These are phyloP conservation scores for Nannochloropsis gaditana DNA, from an alignment of 108 stramenopile genomes.

Conservation along the genomic window DNA sequence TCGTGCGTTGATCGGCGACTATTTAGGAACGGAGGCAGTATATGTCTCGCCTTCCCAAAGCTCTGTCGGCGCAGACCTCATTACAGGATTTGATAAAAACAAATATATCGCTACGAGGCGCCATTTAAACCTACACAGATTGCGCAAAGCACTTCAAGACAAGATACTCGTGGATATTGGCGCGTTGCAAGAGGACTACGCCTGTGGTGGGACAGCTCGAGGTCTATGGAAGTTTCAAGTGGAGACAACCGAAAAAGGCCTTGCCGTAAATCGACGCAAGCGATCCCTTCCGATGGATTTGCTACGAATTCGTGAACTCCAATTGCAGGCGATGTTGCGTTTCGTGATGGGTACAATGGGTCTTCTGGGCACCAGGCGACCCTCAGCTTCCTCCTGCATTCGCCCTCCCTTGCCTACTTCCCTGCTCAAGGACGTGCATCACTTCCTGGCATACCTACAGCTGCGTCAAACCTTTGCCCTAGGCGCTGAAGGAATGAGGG, in stretches of 20 bases:
- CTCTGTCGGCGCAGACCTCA: background rate
- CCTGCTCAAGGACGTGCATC: background rate
- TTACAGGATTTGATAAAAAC: background rate
- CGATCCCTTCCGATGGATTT: background rate
- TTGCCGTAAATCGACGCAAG: background rate
- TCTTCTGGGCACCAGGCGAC: background rate
- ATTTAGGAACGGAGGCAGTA: background rate
- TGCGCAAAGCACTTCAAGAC: background rate
- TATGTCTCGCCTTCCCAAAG: background rate
- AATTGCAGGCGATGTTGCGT: background rate
- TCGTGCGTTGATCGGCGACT: background rate
- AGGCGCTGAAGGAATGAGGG: background rate
- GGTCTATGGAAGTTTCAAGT: background rate
- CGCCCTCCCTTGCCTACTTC: background rate
- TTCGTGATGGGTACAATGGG: background rate
- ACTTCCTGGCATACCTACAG: background rate
- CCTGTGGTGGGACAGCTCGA: background rate
- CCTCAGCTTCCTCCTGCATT: background rate
- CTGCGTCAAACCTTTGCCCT: background rate
- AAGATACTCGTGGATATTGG: background rate
- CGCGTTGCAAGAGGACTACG: background rate
- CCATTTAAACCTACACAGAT: background rate
- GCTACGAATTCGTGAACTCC: background rate
- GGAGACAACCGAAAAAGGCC: background rate
- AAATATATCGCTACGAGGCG: background rate